Evolutionary conservation across 2,329 filamentous ascomycete species (phyloP).

Genomic region (Blastomyces gilchristii): DNA sequence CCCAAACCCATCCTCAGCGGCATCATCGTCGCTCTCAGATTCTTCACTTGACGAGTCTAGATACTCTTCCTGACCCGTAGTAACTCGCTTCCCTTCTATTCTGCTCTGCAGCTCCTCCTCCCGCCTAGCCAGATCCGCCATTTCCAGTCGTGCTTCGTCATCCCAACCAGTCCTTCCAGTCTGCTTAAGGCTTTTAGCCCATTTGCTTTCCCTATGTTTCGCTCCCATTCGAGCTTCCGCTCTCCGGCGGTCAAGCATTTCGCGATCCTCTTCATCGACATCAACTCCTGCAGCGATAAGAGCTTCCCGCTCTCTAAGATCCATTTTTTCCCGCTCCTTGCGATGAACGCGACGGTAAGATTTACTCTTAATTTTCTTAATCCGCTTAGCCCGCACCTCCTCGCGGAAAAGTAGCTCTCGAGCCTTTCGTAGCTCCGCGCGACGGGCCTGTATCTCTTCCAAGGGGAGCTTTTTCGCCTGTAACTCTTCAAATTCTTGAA

Average conservation of each 20-base stretch:
- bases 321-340: conserved; percentile 56
- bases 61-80: conserved; percentile 50
- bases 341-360: conserved; percentile 85
- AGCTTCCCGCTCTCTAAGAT: conserved; percentile 48
- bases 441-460: conserved; percentile 61
- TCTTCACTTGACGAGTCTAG: conserved; percentile 48
- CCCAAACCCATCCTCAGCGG: conserved; percentile 43
- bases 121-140: conserved; percentile 69
- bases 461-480: conserved; percentile 62
- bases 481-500: conserved; percentile 58
- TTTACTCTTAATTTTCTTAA: conserved; percentile 99
- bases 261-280: conserved; percentile 53
- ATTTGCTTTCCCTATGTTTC: conserved; percentile 79
- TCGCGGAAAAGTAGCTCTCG: conserved; percentile 82
- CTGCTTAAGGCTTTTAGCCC: conserved; percentile 76
- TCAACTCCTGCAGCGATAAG: conserved; percentile 50
- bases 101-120: conserved; percentile 73
- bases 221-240: conserved; percentile 78
- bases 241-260: conserved; percentile 59
- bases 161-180: conserved; percentile 78
- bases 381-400: conserved; percentile 75
- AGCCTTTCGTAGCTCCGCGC: conserved; percentile 64
- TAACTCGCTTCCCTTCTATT: conserved; percentile 60
- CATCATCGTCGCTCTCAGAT: conserved; percentile 49
- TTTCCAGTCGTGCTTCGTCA: conserved; percentile 66